Conservation (phyloP, 139 green algal genomes). For the Chlamydomonas eustigma region DNA sequence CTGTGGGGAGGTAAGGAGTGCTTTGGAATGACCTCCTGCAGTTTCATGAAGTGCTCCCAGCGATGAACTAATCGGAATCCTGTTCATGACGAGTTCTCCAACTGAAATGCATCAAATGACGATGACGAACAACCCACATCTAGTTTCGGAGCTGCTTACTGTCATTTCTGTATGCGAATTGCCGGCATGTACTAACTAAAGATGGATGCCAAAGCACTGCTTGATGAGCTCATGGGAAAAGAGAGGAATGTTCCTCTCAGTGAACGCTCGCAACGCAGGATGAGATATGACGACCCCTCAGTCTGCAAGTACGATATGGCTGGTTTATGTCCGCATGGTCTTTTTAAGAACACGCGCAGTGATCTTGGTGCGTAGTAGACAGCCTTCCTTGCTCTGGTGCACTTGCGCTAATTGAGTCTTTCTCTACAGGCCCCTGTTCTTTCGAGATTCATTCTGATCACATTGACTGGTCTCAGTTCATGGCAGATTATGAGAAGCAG, state of each 20-base stretch:
- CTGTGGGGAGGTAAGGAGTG: background rate
- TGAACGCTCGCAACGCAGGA: conserved; percentile 35
- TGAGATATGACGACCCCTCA: conserved; percentile 59
- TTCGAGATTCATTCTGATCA: conserved; percentile 74
- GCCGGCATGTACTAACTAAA: background rate
- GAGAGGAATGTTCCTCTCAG: conserved; percentile 62
- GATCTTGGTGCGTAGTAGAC: conserved; percentile 58
- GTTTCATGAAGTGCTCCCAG: no score
- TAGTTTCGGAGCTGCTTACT: no score
- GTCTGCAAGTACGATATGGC: conserved; percentile 81
- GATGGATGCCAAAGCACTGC: conserved; percentile 39
- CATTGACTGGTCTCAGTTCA: conserved; percentile 59
- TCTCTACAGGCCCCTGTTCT: conserved; percentile 58
- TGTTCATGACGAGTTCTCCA: no score
- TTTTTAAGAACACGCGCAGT: conserved; percentile 85
- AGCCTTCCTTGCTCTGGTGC: background rate
- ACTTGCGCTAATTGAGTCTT: background rate
- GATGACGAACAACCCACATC: no score
- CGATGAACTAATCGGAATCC: no score
- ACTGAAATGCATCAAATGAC: no score
- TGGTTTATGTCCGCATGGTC: conserved; percentile 69
- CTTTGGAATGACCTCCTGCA: background rate
- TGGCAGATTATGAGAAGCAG: conserved; percentile 60
- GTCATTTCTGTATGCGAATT: no score
- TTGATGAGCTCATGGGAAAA: conserved; percentile 84